These are phyloP conservation scores for Coffea canephora DNA, from an alignment of 257 asterid genomes.

Conservation along the genomic window DNA sequence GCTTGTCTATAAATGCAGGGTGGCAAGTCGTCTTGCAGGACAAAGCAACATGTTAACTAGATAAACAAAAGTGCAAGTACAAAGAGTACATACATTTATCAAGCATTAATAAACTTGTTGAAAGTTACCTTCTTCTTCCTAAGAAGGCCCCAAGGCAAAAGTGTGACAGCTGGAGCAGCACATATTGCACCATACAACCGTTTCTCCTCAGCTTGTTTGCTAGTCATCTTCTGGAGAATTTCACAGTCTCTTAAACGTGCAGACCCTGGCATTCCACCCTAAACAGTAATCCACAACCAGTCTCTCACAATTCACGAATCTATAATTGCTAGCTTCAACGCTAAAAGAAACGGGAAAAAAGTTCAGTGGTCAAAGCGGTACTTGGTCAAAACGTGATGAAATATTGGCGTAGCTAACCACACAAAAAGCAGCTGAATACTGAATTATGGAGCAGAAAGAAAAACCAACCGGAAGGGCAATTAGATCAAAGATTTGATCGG, in stretches of 20 bases:
- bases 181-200: conserved; percentile 83
- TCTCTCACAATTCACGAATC: conserved; percentile 5
- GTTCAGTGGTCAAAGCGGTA: not conserved
- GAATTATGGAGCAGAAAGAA: not conserved
- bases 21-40: conserved; percentile 74
- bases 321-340: not conserved
- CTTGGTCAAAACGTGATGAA: not conserved
- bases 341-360: too few relatives aligned
- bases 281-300: conserved; percentile 18
- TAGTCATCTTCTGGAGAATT: conserved; percentile 67
- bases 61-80: conserved; percentile 4
- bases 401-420: not conserved
- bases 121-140: conserved; percentile 64
- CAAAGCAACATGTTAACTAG: conserved; percentile 32
- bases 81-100: not conserved
- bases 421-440: not conserved
- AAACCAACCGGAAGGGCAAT: conserved; percentile 71
- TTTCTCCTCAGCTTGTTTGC: conserved; percentile 70
- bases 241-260: conserved; percentile 76
- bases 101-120: not conserved
- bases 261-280: conserved; percentile 99
- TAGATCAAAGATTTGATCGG: conserved; percentile 59
- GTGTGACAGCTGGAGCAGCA: conserved; percentile 96
- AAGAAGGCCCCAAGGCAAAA: conserved; percentile 92
- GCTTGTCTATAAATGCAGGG: conserved; percentile 86